Base-by-base conservation (phyloP, 1,284 basidiomycete species). In the Sporisorium iseilematis-ciliati region DNA sequence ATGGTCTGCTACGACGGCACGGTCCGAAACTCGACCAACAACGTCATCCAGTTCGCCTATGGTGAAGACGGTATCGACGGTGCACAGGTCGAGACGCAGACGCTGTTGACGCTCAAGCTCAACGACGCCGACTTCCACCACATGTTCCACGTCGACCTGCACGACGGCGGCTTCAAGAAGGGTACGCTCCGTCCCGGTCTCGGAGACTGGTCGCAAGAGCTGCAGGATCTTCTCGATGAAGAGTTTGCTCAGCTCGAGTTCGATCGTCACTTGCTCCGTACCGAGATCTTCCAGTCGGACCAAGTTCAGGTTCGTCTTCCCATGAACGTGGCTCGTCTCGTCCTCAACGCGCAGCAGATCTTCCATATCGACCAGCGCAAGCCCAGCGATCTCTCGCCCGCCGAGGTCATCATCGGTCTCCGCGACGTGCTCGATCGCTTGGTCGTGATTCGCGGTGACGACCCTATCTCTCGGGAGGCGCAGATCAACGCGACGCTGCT, bases 31-130 rank as follows among this genome's bases (percentile, higher is more conserved):
- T 98, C 96, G 59, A 84, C 81, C 42, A 85, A 85, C 77, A 78
- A 69, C 10, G 90, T 99, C 49, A 90, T 99, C 38, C 95, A 99
- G 85, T 99, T 99, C 86, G 90, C 95, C 21, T 99, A 99, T 78
- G 95, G 97, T 49, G 97, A 99, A 85, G 97, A 99, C 82, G 95
- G 97, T 38, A 97, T 99, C 91, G 97, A 99, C 82, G 96, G 94
- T 73, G 94, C 95, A 0, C 95, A 92, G 86, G 97, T 99, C 85
- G 97, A 99, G 88, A 91, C 92, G 75, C 97, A 99, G 87, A 91
- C 90, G 55, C 91, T 98, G 63, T 93, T 97, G 78, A 94, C 93
- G 0, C 94, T 95, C 77, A 91, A 90, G 46, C 88, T 97, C 66
- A 93, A 90, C 79, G 87, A 97, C 86, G 89, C 89, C 66, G 91